Evolutionary conservation across 2,329 filamentous ascomycete species (phyloP).

Genomic region (Beauveria caledonica): DNA sequence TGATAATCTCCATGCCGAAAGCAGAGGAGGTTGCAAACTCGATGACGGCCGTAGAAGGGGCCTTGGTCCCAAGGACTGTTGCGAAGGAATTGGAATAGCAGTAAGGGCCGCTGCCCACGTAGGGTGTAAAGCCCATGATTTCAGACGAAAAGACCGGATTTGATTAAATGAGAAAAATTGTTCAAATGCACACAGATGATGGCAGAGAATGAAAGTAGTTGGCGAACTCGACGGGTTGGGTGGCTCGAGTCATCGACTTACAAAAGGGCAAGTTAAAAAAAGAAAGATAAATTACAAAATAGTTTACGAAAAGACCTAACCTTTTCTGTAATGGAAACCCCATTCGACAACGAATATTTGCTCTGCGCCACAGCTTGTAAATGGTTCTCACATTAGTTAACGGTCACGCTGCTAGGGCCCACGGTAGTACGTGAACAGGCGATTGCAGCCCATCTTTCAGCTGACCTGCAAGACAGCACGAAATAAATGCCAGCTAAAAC

Average conservation of each 20-base stretch:
- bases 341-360: too few relatives aligned
- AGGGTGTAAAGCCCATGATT: slow-evolving; percentile 9
- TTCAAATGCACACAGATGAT: too few relatives aligned
- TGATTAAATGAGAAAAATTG: too few relatives aligned
- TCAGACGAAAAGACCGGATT: too few relatives aligned
- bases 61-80: slow-evolving; percentile 13
- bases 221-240: not conserved
- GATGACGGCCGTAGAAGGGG: slow-evolving; percentile 14
- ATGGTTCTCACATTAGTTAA: not conserved
- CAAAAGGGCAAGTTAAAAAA: too few relatives aligned
- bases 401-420: not conserved
- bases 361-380: not conserved
- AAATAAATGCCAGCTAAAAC: not conserved
- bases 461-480: not conserved
- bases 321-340: too few relatives aligned
- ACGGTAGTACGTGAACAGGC: not conserved
- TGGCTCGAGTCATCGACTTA: too few relatives aligned
- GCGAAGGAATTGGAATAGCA: slow-evolving; percentile 17
- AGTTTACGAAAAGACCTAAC: too few relatives aligned
- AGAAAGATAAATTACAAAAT: too few relatives aligned
- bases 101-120: slow-evolving; percentile 16
- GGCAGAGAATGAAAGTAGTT: not conserved
- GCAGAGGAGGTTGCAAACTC: slow-evolving; percentile 16
- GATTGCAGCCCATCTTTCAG: not conserved
- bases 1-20: slow-evolving; percentile 17